Conservation (phyloP, 768 basidiomycete species). For the Lactarius vividus region DNA sequence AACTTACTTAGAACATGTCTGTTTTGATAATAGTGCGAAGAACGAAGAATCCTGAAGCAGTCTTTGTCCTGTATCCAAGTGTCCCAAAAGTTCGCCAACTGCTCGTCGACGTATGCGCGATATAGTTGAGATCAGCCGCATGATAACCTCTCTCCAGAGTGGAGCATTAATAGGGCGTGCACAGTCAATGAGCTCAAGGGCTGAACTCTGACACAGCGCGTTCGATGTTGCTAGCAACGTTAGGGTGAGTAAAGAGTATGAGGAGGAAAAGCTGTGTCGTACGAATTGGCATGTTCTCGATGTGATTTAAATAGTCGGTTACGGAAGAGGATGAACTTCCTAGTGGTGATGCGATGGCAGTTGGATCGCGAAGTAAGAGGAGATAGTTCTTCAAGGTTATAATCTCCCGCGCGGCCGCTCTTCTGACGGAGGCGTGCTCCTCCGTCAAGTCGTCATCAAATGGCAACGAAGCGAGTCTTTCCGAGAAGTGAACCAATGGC, state of each 20-base stretch:
- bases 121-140: constrained; percentile 41
- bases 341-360: background rate
- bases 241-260: constrained; percentile 2
- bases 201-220: constrained; percentile 37
- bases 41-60: constrained; percentile 37
- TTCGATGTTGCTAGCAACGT: constrained; percentile 39
- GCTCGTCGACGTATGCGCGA: constrained; percentile 43
- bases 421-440: constrained; percentile 29
- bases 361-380: constrained; percentile 31
- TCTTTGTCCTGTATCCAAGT: constrained; percentile 42
- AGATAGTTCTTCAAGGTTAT: constrained; percentile 42
- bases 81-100: constrained; percentile 43
- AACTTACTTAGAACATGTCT: constrained; percentile 12
- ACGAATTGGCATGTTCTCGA: constrained; percentile 49
- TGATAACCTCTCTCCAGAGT: constrained; percentile 39
- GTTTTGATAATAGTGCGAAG: background rate
- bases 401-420: constrained; percentile 47
- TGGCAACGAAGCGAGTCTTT: constrained; percentile 41
- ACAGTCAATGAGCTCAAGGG: constrained; percentile 64
- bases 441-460: constrained; percentile 34
- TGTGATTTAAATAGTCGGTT: constrained; percentile 43
- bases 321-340: constrained; percentile 33
- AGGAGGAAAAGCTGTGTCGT: constrained; percentile 30
- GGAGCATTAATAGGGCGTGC: constrained; percentile 46
- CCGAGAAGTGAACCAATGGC: constrained; percentile 37